A percentile compares a stretch with the other conserved stretches of the same genome.
Conservation (phyloP, 1,284 basidiomycete species). For the Malassezia sp. region DNA sequence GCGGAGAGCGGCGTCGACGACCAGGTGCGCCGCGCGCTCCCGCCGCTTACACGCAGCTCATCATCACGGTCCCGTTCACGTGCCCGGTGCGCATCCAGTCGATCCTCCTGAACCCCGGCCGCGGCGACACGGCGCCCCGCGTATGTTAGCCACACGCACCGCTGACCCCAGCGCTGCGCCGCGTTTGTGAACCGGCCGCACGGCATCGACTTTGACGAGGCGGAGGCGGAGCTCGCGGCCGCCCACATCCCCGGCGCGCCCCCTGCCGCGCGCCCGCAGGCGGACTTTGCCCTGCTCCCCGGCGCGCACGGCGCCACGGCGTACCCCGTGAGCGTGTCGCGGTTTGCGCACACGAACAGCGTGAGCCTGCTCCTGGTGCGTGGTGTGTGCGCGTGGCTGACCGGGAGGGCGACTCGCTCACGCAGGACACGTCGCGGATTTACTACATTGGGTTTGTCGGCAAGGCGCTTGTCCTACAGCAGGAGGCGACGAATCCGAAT, state of each 20-base stretch:
- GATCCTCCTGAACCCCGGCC: constrained; percentile 35
- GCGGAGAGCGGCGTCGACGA: constrained; percentile 42
- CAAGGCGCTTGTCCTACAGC: constrained; percentile 27
- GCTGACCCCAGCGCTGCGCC: constrained; percentile 22
- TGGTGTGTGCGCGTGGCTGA: background rate
- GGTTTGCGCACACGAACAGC: constrained; percentile 35
- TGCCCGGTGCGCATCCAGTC: constrained; percentile 36
- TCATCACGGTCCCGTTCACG: constrained; percentile 41
- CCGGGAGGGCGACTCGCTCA: constrained; percentile 23
- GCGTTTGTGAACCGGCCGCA: constrained; percentile 39
- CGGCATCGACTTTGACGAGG: constrained; percentile 42
- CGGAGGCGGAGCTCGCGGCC: constrained; percentile 10
- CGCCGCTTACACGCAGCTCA: constrained; percentile 21
- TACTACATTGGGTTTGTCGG: constrained; percentile 43
- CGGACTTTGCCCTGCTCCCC: constrained; percentile 37
- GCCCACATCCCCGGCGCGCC: constrained; percentile 16
- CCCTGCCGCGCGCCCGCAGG: constrained; percentile 32
- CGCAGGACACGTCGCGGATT: constrained; percentile 24
- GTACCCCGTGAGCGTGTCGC: constrained; percentile 38
- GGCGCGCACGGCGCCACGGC: constrained; percentile 30
- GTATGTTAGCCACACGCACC: constrained; percentile 6
- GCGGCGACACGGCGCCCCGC: constrained; percentile 36
- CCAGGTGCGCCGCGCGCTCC: constrained; percentile 17
- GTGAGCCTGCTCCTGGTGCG: constrained; percentile 37
- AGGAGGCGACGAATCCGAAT: constrained; percentile 23